Percentiles rank a stretch among this genome's conserved stretches.
These are phyloP conservation scores for Clonostachys byssicola DNA, from an alignment of 2,329 filamentous ascomycete species.

Conservation along the genomic window DNA sequence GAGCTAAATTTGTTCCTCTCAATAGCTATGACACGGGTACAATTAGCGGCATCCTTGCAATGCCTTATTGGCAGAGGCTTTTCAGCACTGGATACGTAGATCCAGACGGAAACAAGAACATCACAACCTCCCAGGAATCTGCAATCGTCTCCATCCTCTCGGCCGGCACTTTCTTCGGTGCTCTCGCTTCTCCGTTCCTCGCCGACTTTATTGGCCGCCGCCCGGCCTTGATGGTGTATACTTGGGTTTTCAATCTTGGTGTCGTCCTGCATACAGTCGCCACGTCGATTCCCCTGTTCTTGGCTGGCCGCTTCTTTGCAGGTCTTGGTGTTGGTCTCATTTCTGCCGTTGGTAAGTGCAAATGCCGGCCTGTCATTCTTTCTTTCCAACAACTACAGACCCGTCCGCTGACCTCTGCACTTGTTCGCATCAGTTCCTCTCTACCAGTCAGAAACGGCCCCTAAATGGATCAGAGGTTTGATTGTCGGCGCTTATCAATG, in stretches of 20 bases:
- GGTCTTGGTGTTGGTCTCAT: conserved; percentile 67
- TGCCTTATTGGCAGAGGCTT: conserved; percentile 43
- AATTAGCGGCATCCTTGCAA: conserved; percentile 49
- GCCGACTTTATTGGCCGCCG: conserved; percentile 61
- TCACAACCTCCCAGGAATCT: conserved; percentile 53
- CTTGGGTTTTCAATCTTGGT: conserved; percentile 58
- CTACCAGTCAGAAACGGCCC: conserved; percentile 68
- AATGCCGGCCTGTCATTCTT: neutral
- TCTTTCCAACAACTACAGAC: neutral
- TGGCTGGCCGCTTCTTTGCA: conserved; percentile 65
- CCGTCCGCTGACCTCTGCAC: neutral
- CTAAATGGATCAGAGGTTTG: conserved; percentile 68
- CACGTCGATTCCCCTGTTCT: conserved; percentile 53
- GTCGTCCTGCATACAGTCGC: conserved; percentile 61
- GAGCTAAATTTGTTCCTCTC: neutral
- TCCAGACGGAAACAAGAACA: conserved; percentile 11
- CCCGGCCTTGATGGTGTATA: conserved; percentile 52
- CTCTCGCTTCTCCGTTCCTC: conserved; percentile 51
- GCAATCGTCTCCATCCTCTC: conserved; percentile 74
- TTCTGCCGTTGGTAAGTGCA: conserved; percentile 45
- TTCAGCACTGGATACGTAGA: conserved; percentile 20
- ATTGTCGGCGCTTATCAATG: conserved; percentile 69
- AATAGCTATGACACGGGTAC: conserved; percentile 48
- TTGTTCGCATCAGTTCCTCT: conserved; percentile 49
- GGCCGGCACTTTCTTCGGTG: conserved; percentile 65